Percentiles rank a stretch among this genome's conserved stretches.
phyloP scores from a whole-genome alignment of 2,329 filamentous ascomycete genomes.

The Paecilomyces sp. region DNA sequence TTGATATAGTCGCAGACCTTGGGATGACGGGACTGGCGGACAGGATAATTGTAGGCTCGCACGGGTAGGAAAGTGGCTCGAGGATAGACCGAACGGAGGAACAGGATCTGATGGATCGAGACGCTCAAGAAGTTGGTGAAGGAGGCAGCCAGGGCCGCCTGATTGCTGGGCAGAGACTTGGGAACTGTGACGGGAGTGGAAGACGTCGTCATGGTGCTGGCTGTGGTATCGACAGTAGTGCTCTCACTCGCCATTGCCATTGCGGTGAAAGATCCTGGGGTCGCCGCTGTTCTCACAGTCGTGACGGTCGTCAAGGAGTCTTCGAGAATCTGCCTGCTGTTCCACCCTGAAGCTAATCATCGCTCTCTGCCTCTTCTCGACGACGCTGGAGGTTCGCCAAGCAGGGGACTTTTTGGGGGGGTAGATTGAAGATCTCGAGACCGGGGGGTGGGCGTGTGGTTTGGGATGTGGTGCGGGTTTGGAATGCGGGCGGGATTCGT shows the following conservation, averaged over 20 bases:
- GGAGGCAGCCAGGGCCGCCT: slow-evolving; percentile 56
- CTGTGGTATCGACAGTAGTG: slow-evolving; percentile 22
- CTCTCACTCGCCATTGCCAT: slow-evolving; percentile 37
- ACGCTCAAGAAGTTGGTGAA: slow-evolving; percentile 77
- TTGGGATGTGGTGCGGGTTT: background rate
- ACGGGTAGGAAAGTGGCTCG: slow-evolving; percentile 67
- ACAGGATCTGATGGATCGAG: slow-evolving; percentile 78
- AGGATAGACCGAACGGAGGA: slow-evolving; percentile 74
- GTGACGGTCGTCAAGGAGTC: slow-evolving; percentile 28
- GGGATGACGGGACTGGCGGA: slow-evolving; percentile 80
- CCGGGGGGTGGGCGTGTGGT: background rate
- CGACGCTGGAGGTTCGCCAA: slow-evolving; percentile 19
- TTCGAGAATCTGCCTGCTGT: slow-evolving; percentile 34
- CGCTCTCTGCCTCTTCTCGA: slow-evolving; percentile 28
- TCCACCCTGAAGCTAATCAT: slow-evolving; percentile 38
- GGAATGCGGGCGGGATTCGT: background rate
- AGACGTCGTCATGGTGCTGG: slow-evolving; percentile 33
- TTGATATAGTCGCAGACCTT: slow-evolving; percentile 78
- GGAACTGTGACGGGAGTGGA: slow-evolving; percentile 34
- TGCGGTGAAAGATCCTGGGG: slow-evolving; percentile 21
- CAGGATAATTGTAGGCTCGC: slow-evolving; percentile 74
- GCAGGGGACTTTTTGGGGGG: background rate
- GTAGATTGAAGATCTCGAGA: background rate
- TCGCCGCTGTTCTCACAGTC: slow-evolving; percentile 24
- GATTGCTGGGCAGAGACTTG: slow-evolving; percentile 39